A percentile compares a stretch with the other conserved stretches of the same genome.
Evolutionary conservation across 202 grass and related monocot genomes (phyloP).

Genomic region (Bolboschoenoplectus hybrid): DNA sequence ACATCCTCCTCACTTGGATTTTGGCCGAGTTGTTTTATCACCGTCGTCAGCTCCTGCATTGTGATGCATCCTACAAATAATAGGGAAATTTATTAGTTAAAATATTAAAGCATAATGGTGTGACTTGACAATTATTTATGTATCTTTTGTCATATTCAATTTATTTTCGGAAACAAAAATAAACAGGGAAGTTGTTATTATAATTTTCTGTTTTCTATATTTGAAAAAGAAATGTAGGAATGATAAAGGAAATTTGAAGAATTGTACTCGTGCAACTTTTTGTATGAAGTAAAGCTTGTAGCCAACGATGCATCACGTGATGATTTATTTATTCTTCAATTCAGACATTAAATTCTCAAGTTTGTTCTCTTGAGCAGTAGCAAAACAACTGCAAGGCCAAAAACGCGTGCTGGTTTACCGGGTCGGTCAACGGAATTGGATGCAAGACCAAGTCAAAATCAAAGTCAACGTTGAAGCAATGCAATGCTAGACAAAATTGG

Average conservation of each 20-base stretch:
- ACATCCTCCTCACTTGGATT: slow-evolving; percentile 42
- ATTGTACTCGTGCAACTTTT: too few relatives aligned
- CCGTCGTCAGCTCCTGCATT: slow-evolving; percentile 36
- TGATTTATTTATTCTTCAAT: too few relatives aligned
- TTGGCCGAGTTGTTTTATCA: slow-evolving; percentile 40
- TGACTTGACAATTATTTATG: not conserved
- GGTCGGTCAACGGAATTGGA: not conserved
- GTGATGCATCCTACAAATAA: slow-evolving; percentile 44
- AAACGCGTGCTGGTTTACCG: not conserved
- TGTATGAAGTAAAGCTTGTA: too few relatives aligned
- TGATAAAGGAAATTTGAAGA: too few relatives aligned
- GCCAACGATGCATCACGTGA: too few relatives aligned
- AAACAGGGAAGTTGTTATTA: too few relatives aligned
- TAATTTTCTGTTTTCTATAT: too few relatives aligned
- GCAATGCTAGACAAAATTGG: not conserved
- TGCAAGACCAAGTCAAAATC: not conserved
- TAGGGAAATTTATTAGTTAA: not conserved
- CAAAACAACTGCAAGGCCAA: not conserved
- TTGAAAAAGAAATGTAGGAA: too few relatives aligned
- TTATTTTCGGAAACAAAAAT: not conserved
- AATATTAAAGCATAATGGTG: not conserved
- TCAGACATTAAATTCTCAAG: too few relatives aligned
- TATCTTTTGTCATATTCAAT: not conserved
- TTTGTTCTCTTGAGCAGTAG: too few relatives aligned
- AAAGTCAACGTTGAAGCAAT: not conserved